Percentiles rank a stretch among this genome's conserved stretches.
phyloP scores from a whole-genome alignment of 2,329 filamentous ascomycete species.

The Ophiosphaerella narmari region DNA sequence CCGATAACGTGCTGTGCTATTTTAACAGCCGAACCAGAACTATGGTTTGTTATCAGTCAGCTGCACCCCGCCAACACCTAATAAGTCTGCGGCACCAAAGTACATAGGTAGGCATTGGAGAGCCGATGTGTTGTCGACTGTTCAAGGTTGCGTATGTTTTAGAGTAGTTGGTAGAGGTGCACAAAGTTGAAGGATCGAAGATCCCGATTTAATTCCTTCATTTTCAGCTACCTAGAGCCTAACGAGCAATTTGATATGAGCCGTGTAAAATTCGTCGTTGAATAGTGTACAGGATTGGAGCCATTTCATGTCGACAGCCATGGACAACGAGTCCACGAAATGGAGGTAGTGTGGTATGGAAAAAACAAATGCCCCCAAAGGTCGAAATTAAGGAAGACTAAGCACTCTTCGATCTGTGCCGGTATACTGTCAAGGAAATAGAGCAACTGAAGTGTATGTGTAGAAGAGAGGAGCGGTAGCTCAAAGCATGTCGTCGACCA shows the following conservation, averaged over 20 bases:
- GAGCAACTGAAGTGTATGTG: constrained; percentile 1
- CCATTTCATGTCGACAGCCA: constrained; percentile 10
- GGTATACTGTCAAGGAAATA: constrained; percentile 9
- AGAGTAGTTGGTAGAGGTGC: no score
- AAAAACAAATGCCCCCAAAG: constrained; percentile 20
- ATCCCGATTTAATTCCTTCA: neutral
- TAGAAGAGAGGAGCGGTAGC: neutral
- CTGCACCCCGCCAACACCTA: no score
- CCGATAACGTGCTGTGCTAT: no score
- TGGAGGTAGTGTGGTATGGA: constrained; percentile 10
- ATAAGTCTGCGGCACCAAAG: no score
- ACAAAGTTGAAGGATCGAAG: no score
- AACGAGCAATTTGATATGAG: constrained; percentile 16
- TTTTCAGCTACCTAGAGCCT: constrained; percentile 22
- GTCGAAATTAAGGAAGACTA: constrained; percentile 15
- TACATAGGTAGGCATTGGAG: no score
- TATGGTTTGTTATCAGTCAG: no score
- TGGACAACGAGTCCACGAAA: constrained; percentile 9
- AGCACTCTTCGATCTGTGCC: constrained; percentile 14
- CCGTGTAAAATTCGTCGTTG: constrained; percentile 12
- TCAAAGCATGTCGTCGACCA: constrained; percentile 49
- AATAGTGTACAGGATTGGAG: constrained; percentile 31
- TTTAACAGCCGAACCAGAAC: no score
- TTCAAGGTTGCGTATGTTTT: no score
- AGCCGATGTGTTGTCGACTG: no score